Evolutionary conservation across 192 early-diverging fungal species (phyloP).

Genomic region (Anaeromyces robustus): DNA sequence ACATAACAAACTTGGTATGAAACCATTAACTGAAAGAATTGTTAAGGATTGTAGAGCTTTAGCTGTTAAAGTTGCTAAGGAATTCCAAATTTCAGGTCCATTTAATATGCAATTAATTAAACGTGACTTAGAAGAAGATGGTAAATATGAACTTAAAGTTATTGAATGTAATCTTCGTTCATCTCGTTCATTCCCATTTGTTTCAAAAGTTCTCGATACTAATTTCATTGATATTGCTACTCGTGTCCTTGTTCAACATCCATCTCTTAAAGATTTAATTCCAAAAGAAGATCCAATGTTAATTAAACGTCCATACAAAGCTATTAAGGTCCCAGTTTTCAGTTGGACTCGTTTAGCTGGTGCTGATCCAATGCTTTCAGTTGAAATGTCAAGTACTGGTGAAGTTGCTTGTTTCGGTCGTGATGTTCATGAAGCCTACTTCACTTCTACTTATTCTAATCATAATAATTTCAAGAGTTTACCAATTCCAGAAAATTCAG

Average conservation of each 20-base stretch:
- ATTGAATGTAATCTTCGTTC: slow-evolving; percentile 98
- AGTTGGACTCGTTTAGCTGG: slow-evolving; percentile 87
- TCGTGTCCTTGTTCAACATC: slow-evolving; percentile 47
- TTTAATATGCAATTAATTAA: slow-evolving; percentile 97
- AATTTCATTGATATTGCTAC: slow-evolving; percentile 90
- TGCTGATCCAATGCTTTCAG: slow-evolving; percentile 90
- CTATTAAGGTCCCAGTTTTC: slow-evolving; percentile 92
- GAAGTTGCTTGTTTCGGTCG: slow-evolving; percentile 95
- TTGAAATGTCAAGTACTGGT: slow-evolving; percentile 97
- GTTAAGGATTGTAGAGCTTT: slow-evolving; percentile 43
- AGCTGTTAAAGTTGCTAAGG: slow-evolving; percentile 71
- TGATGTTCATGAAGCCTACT: slow-evolving; percentile 76
- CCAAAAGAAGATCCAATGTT: slow-evolving; percentile 25
- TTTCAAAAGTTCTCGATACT: slow-evolving; percentile 80
- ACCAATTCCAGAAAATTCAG: slow-evolving; percentile 37
- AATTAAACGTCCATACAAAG: slow-evolving; percentile 46
- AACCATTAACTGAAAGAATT: slow-evolving; percentile 25
- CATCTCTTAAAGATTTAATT: slow-evolving; percentile 35
- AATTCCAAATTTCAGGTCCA: slow-evolving; percentile 90
- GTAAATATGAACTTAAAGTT: slow-evolving; percentile 55
- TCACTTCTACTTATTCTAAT: slow-evolving; percentile 63
- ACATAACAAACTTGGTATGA: slow-evolving; percentile 19
- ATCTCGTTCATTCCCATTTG: slow-evolving; percentile 94
- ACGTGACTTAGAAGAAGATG: slow-evolving; percentile 2
- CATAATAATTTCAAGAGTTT: slow-evolving; percentile 73